These are phyloP conservation scores for Blechomonas ayalai DNA, from an alignment of 208 protist species.

Conservation along the genomic window DNA sequence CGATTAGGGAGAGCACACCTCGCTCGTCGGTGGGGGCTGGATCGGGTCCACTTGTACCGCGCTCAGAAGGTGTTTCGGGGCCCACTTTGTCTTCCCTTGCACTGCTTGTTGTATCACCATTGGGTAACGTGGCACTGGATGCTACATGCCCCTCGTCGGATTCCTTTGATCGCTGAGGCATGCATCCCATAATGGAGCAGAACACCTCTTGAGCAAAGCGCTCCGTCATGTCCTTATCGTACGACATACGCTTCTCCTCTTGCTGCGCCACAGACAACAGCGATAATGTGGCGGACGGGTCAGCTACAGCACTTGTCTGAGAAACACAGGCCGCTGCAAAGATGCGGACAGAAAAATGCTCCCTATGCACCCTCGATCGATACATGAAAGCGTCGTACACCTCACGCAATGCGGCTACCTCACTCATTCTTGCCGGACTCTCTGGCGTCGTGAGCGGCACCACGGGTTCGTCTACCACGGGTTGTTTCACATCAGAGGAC, in stretches of 20 bases:
- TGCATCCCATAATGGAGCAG: constrained; percentile 7
- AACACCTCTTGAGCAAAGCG: constrained; percentile 27
- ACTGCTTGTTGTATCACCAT: no score
- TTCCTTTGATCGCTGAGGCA: no score
- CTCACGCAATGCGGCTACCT: constrained; percentile 17
- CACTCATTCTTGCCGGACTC: constrained; percentile 13
- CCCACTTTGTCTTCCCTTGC: no score
- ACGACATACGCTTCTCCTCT: constrained; percentile 15
- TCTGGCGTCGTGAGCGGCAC: background rate
- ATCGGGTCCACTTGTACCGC: no score
- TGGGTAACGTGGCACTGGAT: no score
- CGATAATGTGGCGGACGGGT: constrained; percentile 3
- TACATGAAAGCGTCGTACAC: constrained; percentile 12
- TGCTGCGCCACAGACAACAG: constrained; percentile 5
- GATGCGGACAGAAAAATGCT: constrained; percentile 1
- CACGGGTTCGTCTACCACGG: background rate
- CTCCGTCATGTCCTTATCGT: constrained; percentile 9
- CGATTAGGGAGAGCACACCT: no score
- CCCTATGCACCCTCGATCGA: background rate
- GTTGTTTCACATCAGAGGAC: background rate
- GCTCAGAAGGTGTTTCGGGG: no score
- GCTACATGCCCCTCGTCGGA: no score
- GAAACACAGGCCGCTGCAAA: constrained; percentile 12
- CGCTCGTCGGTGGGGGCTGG: no score
- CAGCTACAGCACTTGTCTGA: constrained; percentile 13